Evolutionary conservation across 306 rosid species (phyloP).

Genomic region (Urtica urens): DNA sequence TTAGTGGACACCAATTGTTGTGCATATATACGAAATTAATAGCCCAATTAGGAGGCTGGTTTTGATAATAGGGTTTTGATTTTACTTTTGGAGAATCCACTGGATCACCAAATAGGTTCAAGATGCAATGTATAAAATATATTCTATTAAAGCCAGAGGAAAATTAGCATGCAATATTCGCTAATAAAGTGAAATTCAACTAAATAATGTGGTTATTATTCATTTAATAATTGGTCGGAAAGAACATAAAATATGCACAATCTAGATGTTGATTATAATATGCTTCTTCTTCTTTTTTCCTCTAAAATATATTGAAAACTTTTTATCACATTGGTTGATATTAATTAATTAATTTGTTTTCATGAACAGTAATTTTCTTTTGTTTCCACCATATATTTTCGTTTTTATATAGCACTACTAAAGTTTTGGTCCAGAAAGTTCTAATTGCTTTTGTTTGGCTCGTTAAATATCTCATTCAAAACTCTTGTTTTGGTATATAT

Average conservation of each 20-base stretch:
- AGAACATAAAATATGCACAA: background rate
- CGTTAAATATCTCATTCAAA: background rate
- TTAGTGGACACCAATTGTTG: background rate
- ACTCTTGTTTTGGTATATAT: background rate
- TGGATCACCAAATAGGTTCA: background rate
- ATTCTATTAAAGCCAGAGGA: too few relatives aligned
- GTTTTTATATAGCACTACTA: background rate
- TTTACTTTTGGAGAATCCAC: background rate
- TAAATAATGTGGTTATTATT: background rate
- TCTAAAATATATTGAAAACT: too few relatives aligned
- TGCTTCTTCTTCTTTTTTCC: too few relatives aligned
- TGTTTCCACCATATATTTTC: background rate
- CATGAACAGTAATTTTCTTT: background rate
- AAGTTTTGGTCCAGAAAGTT: background rate
- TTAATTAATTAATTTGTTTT: too few relatives aligned
- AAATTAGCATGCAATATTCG: too few relatives aligned
- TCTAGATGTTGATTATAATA: background rate
- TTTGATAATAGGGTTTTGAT: too few relatives aligned
- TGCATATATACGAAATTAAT: background rate
- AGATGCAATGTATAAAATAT: background rate
- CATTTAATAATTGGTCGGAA: slow-evolving; percentile 6
- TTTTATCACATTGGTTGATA: too few relatives aligned
- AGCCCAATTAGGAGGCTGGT: background rate
- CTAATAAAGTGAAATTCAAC: too few relatives aligned
- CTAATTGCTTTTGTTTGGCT: slow-evolving; percentile 2